Evolutionary conservation across 1,139 yeast species (phyloP), one percentile per base, ranked within the genome.

Genomic region (Debaryomyces robertsiae): DNA sequence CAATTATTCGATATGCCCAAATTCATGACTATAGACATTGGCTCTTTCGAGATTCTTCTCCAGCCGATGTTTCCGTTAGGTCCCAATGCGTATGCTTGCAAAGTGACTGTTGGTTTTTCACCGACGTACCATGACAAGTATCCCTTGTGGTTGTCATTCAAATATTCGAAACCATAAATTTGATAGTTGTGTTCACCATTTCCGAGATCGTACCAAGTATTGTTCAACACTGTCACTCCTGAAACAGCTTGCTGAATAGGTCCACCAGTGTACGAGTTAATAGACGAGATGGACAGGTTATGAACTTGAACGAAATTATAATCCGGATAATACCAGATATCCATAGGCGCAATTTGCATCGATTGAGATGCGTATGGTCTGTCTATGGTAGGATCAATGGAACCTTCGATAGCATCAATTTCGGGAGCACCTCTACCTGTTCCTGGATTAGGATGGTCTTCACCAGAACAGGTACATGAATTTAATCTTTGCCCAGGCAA

Each of bases 391-490:
- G 78, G 67, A 46, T 73, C 79, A 4, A 77, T 75, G 45, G 84
- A 83, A 43, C 85, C 96, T 75, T 88, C 96, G 36, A 88, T 55
- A 30, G 81, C 80, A 77, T 88, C 96, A 50, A 88, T 84, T 73
- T 88, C 96, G 1, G 95, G 95, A 0, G 95, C 94, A 38, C 95
- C 95, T 58, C 96, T 77, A 17, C 95, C 96, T 2, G 62, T 62
- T 29, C 95, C 96, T 4, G 69, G 75, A 53, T 81, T 86, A 27
- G 95, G 95, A 58, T 87, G 95, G 38, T 81, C 87, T 51, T 81
- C 86, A 15, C 84, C 88, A 34, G 71, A 66, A 65, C 95, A 88
- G 0, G 87, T 79, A 64, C 95, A 88, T 19, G 67, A 57, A 56
- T 72, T 79, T 45, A 88, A 68, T 44, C 77, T 75, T 65, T 87